Conservation (phyloP, 805 yeast genomes). For the Scheffersomyces amazonensis region DNA sequence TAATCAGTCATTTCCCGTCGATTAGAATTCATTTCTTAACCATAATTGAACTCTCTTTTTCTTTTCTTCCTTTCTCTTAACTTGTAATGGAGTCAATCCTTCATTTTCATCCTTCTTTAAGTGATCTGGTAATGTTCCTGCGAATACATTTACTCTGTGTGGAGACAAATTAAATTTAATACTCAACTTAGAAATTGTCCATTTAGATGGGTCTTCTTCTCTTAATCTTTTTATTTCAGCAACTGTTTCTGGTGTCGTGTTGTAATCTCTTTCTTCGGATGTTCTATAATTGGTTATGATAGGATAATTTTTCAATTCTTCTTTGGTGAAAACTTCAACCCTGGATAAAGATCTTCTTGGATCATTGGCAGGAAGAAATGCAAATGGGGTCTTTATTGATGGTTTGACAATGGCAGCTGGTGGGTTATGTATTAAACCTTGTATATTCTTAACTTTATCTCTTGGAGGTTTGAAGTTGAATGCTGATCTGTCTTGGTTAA, state of each 20-base stretch:
- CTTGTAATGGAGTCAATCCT: neutral
- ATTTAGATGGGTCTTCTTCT: constrained; percentile 51
- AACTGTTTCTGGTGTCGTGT: constrained; percentile 56
- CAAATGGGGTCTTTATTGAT: constrained; percentile 60
- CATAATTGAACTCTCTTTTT: constrained; percentile 57
- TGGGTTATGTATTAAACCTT: constrained; percentile 64
- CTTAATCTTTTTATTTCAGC: constrained; percentile 58
- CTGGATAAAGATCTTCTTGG: constrained; percentile 45
- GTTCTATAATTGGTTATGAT: constrained; percentile 35
- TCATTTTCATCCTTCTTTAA: neutral
- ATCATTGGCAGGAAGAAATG: constrained; percentile 63
- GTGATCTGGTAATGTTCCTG: constrained; percentile 1
- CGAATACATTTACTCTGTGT: constrained; percentile 1
- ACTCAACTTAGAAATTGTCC: constrained; percentile 65
- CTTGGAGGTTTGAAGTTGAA: constrained; percentile 52
- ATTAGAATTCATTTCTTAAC: constrained; percentile 55
- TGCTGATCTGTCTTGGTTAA: constrained; percentile 62
- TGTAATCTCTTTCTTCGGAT: constrained; percentile 43
- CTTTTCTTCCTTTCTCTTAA: constrained; percentile 36
- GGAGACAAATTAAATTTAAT: constrained; percentile 47
- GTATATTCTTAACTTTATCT: constrained; percentile 32
- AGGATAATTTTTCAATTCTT: constrained; percentile 38
- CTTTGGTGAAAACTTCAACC: constrained; percentile 27
- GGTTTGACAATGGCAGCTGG: constrained; percentile 47
- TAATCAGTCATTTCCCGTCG: too few species aligned